phyloP scores from a whole-genome alignment of 257 asterid species.

The Solanum infundibuliforme region DNA sequence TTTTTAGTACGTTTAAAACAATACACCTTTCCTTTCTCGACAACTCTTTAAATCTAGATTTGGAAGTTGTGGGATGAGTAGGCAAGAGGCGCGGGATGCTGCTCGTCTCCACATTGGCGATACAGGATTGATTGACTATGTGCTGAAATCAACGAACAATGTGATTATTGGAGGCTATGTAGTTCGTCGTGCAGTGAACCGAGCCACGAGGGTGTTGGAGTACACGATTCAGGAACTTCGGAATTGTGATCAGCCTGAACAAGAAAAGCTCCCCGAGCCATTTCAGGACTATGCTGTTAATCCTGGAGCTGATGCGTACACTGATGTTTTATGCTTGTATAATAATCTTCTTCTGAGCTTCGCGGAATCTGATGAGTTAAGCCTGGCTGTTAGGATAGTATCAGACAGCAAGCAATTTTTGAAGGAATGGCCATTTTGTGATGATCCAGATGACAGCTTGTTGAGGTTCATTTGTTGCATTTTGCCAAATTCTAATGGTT shows the following conservation, averaged over 20 bases:
- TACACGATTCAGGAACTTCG: conserved; percentile 50
- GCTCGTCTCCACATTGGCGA: conserved; percentile 85
- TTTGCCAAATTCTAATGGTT: conserved; percentile 17
- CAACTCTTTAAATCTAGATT: background rate
- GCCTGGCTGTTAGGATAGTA: conserved; percentile 30
- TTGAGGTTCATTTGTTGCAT: conserved; percentile 53
- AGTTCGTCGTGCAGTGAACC: conserved; percentile 53
- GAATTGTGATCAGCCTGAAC: conserved; percentile 8
- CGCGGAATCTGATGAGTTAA: conserved; percentile 25
- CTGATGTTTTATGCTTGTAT: conserved; percentile 39
- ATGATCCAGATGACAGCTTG: conserved; percentile 45
- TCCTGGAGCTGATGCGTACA: conserved; percentile 24
- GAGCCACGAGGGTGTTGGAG: conserved; percentile 53
- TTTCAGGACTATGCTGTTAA: background rate
- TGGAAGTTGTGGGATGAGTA: conserved; percentile 49
- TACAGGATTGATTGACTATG: conserved; percentile 86
- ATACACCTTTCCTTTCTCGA: background rate
- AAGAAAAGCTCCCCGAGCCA: conserved; percentile 7
- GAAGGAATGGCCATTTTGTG: conserved; percentile 80
- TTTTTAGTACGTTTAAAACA: background rate
- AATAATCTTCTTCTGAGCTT: conserved; percentile 28
- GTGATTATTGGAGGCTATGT: conserved; percentile 53
- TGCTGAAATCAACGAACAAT: conserved; percentile 72
- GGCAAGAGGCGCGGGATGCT: conserved; percentile 96
- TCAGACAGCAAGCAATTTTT: conserved; percentile 60